phyloP scores from a whole-genome alignment of 331 rosid genomes.

The Dryas integrifolia region DNA sequence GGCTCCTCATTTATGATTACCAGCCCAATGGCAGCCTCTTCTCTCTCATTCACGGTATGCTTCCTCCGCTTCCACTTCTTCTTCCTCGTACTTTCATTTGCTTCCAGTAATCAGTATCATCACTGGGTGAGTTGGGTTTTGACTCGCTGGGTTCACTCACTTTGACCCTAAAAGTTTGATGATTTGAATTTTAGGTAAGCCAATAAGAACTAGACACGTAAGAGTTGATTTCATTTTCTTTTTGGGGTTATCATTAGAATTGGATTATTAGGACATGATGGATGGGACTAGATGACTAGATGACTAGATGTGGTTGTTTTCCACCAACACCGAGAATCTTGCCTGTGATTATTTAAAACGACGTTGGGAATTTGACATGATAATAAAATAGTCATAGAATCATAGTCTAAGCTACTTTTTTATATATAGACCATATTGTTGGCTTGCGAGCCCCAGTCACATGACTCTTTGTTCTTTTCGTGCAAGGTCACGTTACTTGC shows the following conservation, averaged over 20 bases:
- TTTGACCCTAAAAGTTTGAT: neutral
- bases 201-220: neutral
- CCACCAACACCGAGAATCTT: slow-evolving; percentile 48
- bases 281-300: slow-evolving; percentile 29
- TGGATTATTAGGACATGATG: neutral
- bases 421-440: neutral
- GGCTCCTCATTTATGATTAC: slow-evolving; percentile 74
- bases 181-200: neutral
- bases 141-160: slow-evolving; percentile 19
- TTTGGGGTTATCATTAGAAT: neutral
- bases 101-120: neutral
- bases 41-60: slow-evolving; percentile 77
- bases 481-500: neutral
- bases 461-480: neutral
- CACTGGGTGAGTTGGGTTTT: slow-evolving; percentile 1
- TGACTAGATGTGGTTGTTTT: slow-evolving; percentile 24
- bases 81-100: neutral
- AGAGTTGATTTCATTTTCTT: neutral
- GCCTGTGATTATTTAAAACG: slow-evolving; percentile 21
- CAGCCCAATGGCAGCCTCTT: slow-evolving; percentile 80
- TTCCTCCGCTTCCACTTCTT: neutral
- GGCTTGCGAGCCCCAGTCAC: neutral
- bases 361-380: slow-evolving; percentile 29
- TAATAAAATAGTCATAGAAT: slow-evolving; percentile 16
- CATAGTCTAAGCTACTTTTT: slow-evolving; percentile 6